Conservation (phyloP, 2,329 filamentous ascomycete genomes). For the Cercospora sp. region DNA sequence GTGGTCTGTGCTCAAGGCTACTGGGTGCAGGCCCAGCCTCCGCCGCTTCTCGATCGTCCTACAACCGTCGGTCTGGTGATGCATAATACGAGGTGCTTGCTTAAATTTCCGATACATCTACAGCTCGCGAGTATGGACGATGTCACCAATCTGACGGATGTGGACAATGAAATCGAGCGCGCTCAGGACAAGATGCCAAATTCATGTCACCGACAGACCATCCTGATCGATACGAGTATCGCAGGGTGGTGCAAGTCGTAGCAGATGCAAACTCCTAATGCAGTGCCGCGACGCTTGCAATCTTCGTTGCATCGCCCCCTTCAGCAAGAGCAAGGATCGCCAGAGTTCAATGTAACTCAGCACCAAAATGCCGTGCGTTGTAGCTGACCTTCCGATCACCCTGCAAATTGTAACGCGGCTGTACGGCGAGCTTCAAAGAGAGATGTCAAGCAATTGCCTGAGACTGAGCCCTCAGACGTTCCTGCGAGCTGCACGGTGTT, state of each 20-base stretch:
- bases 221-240: not conserved
- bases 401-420: not conserved
- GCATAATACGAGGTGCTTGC: not conserved
- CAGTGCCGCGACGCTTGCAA: not conserved
- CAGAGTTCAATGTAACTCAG: not conserved
- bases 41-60: not conserved
- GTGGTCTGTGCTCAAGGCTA: not conserved
- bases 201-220: not conserved
- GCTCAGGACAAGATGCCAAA: not conserved
- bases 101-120: too few relatives aligned
- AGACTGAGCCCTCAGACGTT: not conserved
- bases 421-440: not conserved
- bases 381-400: not conserved
- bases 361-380: not conserved
- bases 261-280: not conserved
- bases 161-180: not conserved
- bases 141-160: not conserved
- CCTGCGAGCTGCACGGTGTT: not conserved
- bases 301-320: not conserved
- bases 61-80: not conserved
- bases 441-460: not conserved
- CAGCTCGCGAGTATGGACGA: not conserved
- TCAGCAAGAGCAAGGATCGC: not conserved
- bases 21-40: not conserved
- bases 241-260: not conserved